These are phyloP conservation scores for Suhomyces wounanorum DNA, from an alignment of 1,139 yeast genomes.

Conservation along the genomic window DNA sequence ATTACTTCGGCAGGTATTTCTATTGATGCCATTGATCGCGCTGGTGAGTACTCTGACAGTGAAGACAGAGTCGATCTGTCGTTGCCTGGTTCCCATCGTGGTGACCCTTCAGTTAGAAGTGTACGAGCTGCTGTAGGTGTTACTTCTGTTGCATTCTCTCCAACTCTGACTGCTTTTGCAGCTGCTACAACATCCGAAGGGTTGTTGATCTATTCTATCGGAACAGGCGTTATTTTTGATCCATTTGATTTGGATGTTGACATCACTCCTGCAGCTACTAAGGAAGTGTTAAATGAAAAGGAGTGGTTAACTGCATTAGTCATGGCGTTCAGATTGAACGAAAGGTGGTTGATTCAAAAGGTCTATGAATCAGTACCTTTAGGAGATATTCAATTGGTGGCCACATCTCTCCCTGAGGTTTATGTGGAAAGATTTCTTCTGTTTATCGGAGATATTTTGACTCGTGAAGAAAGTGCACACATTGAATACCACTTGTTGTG, in stretches of 20 bases:
- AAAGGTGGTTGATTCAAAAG: conserved; percentile 66
- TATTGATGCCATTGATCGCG: conserved; percentile 74
- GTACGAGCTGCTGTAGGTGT: conserved; percentile 79
- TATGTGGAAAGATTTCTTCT: conserved; percentile 69
- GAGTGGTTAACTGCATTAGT: conserved; percentile 81
- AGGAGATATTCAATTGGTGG: conserved; percentile 67
- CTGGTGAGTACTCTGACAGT: conserved; percentile 82
- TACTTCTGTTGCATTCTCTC: conserved; percentile 77
- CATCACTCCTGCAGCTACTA: conserved; percentile 77
- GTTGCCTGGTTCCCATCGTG: conserved; percentile 87
- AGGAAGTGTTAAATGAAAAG: conserved; percentile 60
- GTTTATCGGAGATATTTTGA: conserved; percentile 70
- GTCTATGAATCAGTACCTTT: conserved; percentile 78
- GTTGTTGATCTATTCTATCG: conserved; percentile 76
- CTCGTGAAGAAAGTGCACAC: conserved; percentile 68
- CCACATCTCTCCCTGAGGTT: conserved; percentile 69
- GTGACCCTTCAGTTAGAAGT: conserved; percentile 81
- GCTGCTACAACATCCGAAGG: conserved; percentile 98
- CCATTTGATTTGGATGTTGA: conserved; percentile 95
- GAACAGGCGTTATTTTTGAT: conserved; percentile 76
- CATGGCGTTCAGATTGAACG: conserved; percentile 94
- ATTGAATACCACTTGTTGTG: conserved; percentile 82
- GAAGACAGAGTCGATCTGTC: conserved; percentile 78
- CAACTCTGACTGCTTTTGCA: conserved; percentile 88
- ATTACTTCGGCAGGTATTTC: conserved; percentile 86